Percentiles rank a stretch among this genome's conserved stretches.
Conservation (phyloP, 768 basidiomycete genomes). For the Cystofilobasidium bisporidii region DNA sequence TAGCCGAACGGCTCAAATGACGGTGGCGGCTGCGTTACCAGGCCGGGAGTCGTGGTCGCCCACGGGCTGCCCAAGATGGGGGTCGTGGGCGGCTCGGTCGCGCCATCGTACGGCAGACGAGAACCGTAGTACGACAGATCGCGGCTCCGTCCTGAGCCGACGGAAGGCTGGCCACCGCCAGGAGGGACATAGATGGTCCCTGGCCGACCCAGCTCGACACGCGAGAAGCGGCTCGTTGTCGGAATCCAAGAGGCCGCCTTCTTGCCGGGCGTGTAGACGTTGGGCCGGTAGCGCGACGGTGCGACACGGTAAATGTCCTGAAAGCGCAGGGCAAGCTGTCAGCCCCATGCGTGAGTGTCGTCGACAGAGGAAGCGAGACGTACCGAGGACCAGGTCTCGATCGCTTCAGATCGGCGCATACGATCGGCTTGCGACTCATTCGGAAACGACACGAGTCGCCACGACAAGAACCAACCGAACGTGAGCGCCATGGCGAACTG, state of each 20-base stretch:
- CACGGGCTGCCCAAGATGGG: no score
- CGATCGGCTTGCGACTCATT: conserved; percentile 88
- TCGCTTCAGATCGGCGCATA: conserved; percentile 76
- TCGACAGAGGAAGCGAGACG: no score
- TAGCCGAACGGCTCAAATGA: conserved; percentile 95
- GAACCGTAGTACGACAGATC: conserved; percentile 84
- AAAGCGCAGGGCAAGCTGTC: no score
- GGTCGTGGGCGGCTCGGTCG: no score
- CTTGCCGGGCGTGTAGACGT: conserved; percentile 54
- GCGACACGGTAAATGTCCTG: conserved; percentile 88
- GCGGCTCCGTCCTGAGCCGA: conserved; percentile 74
- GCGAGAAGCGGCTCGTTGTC: conserved; percentile 51
- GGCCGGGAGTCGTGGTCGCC: no score
- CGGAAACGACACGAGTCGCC: conserved; percentile 85
- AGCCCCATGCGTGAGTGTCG: no score
- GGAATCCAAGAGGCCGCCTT: conserved; percentile 43
- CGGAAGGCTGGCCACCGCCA: conserved; percentile 50
- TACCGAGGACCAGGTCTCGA: conserved; percentile 78
- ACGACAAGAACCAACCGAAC: conserved; percentile 95
- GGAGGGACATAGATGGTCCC: conserved; percentile 52
- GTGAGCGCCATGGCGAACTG: conserved; percentile 86
- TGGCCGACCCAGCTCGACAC: conserved; percentile 44
- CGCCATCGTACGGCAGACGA: no score
- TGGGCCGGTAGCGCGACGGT: conserved; percentile 80
- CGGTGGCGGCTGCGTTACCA: conserved; percentile 80